Base-by-base conservation (phyloP, 441 rosid genomes). In the Macaranga tanarius region DNA sequence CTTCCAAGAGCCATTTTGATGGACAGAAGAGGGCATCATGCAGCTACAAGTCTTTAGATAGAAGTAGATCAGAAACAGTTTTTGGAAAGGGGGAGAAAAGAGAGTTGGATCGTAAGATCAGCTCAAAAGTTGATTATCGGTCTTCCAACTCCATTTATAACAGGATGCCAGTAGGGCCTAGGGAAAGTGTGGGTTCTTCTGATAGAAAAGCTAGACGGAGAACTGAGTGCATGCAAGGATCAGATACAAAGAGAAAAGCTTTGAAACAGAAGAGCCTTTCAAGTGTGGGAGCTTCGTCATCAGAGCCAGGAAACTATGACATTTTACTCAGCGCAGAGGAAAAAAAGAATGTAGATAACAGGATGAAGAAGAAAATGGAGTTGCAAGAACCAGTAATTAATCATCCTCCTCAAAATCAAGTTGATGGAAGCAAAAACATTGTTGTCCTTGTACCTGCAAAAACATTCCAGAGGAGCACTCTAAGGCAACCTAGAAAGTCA, bases 1-100 rank as follows among this genome's bases (percentile, higher is more conserved):
- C 82, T 80, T 77, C 89, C 71, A 84, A 79, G 77, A 82, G 80
- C 74, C 42, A 73, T n/a, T 76, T 85, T 75, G 79, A 77, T 65
- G 75, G 74, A 62, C 81, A 82, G 64, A 82, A 82, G 71, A 73
- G 67, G 42, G 72, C 56, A 75, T 64, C 57, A 44, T 68, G 81
- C 76, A 75, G 76, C 66, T 42, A 66, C 72, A 90, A 62, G 76
- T 75, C 85, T 19, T 79, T 62, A 6, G 73, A 65, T 60, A 66
- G 66, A 51, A 68, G 45, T 55, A 42, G 63, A 66, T 59, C 74
- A 7, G 80, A 70, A 15, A 59, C 19, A 63, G 65, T 10, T 42
- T 63, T n/a, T 51, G 82, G 65, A 20, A 84, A 80, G 80, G 84
- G 45, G 58, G 83, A 72, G 72, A 75, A 75, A 55, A 79, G 69